These are phyloP conservation scores for Nigrospora osmanthi DNA, from an alignment of 2,329 filamentous ascomycete genomes.

Conservation along the genomic window DNA sequence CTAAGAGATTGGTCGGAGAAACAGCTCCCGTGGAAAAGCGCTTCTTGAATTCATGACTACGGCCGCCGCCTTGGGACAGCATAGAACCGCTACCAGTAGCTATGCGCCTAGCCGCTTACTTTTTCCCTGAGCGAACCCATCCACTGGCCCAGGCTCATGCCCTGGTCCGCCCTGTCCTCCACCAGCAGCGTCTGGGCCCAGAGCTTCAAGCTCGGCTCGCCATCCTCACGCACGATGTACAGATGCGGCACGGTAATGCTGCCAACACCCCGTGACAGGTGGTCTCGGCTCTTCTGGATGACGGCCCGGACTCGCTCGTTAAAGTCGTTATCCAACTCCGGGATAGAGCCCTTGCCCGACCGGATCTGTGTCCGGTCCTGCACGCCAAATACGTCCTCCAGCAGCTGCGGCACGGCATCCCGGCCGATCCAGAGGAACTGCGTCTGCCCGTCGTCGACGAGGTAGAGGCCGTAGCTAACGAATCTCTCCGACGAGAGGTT, in stretches of 20 bases:
- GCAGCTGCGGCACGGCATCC: constrained; percentile 82
- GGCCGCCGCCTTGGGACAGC: not conserved
- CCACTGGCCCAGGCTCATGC: constrained; percentile 88
- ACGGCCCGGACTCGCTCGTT: constrained; percentile 89
- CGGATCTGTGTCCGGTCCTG: constrained; percentile 76
- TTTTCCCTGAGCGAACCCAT: constrained; percentile 89
- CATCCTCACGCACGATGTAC: constrained; percentile 90
- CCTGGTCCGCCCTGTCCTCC: constrained; percentile 90
- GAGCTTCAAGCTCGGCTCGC: constrained; percentile 86
- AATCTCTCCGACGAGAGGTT: constrained; percentile 87
- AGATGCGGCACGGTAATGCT: constrained; percentile 89
- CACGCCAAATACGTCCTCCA: constrained; percentile 85
- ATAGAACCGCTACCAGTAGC: not conserved
- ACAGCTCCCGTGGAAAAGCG: no score
- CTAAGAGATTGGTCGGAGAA: no score
- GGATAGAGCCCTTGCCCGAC: constrained; percentile 82
- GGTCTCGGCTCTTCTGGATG: constrained; percentile 84
- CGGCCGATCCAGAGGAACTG: constrained; percentile 97
- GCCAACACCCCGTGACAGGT: constrained; percentile 78
- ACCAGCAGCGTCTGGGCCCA: constrained; percentile 96
- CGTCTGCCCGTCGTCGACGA: constrained; percentile 94
- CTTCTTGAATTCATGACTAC: no score
- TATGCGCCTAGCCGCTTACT: constrained; percentile 41
- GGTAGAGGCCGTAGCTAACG: constrained; percentile 83
- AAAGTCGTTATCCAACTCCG: constrained; percentile 90